phyloP scores from a whole-genome alignment of 768 basidiomycete species.

The Hortiboletus flavorubellus region DNA sequence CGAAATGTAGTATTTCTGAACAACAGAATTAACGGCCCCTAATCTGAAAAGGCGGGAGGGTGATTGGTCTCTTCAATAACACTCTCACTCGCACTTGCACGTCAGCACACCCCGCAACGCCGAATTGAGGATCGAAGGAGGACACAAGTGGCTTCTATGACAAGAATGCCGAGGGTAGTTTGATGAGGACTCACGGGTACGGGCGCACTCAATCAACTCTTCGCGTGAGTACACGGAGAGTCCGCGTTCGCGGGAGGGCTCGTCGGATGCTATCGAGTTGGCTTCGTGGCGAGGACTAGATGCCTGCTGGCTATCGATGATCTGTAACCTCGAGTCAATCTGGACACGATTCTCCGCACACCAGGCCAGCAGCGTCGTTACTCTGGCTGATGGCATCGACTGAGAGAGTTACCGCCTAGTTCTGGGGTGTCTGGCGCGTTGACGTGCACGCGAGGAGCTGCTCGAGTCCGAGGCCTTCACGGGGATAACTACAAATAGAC shows the following conservation, averaged over 20 bases:
- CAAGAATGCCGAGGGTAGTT: slow-evolving; percentile 7
- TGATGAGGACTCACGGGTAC: slow-evolving; percentile 28
- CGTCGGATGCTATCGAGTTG: not conserved
- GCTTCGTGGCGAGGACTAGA: not conserved
- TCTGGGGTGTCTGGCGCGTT: not conserved
- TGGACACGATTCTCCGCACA: slow-evolving; percentile 42
- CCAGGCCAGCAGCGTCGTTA: slow-evolving; percentile 42
- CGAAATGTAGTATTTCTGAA: slow-evolving; percentile 2
- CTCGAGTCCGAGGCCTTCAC: slow-evolving; percentile 19
- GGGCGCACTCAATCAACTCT: slow-evolving; percentile 18
- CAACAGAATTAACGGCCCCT: not conserved
- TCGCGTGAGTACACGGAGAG: slow-evolving; percentile 25
- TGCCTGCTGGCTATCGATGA: slow-evolving; percentile 21
- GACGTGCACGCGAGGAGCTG: not conserved
- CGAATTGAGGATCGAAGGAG: not conserved
- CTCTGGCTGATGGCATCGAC: slow-evolving; percentile 20
- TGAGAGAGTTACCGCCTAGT: not conserved
- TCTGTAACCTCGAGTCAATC: slow-evolving; percentile 44
- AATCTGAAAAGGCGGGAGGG: not conserved
- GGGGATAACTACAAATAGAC: slow-evolving; percentile 19
- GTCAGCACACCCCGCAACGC: not conserved
- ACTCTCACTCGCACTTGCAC: slow-evolving; percentile 4
- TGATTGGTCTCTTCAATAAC: not conserved
- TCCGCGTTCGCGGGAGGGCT: slow-evolving; percentile 12
- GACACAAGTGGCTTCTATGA: not conserved